Conservation (phyloP, 306 rosid species). For the Rosa lucieae region DNA sequence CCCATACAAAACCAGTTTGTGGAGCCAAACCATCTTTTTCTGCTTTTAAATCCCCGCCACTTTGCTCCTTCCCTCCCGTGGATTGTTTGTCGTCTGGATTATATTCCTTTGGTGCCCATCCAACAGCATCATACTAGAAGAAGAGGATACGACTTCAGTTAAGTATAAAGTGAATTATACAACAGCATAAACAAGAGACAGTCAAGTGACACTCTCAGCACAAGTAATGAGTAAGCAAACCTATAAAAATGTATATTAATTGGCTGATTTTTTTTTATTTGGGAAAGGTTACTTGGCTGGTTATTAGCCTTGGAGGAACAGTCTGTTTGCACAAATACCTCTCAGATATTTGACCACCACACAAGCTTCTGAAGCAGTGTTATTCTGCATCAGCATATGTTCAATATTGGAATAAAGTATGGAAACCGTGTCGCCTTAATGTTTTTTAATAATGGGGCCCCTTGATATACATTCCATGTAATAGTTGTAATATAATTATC, state of each 20-base stretch:
- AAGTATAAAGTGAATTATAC: background rate
- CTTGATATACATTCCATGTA: background rate
- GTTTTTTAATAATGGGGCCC: background rate
- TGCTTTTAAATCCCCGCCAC: constrained; percentile 41
- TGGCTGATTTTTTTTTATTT: background rate
- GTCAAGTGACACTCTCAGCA: background rate
- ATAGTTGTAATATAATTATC: too few species aligned
- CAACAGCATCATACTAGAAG: constrained; percentile 84
- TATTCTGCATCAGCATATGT: background rate
- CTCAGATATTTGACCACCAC: background rate
- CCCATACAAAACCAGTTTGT: constrained; percentile 96
- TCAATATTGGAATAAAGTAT: background rate
- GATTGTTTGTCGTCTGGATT: constrained; percentile 82
- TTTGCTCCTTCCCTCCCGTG: constrained; percentile 52
- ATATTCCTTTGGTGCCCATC: constrained; percentile 99
- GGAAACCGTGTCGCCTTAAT: background rate
- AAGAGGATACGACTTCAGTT: constrained; percentile 2
- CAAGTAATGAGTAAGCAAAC: background rate
- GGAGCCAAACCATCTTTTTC: constrained; percentile 65
- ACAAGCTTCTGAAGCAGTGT: background rate
- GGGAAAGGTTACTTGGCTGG: background rate
- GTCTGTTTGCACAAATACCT: background rate
- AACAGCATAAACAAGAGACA: constrained; percentile 5
- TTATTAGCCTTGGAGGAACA: background rate
- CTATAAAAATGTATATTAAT: background rate